Percentiles rank a stretch among this genome's conserved stretches.
These are phyloP conservation scores for Holtermannia corniformis DNA, from an alignment of 768 basidiomycete genomes.

Conservation along the genomic window DNA sequence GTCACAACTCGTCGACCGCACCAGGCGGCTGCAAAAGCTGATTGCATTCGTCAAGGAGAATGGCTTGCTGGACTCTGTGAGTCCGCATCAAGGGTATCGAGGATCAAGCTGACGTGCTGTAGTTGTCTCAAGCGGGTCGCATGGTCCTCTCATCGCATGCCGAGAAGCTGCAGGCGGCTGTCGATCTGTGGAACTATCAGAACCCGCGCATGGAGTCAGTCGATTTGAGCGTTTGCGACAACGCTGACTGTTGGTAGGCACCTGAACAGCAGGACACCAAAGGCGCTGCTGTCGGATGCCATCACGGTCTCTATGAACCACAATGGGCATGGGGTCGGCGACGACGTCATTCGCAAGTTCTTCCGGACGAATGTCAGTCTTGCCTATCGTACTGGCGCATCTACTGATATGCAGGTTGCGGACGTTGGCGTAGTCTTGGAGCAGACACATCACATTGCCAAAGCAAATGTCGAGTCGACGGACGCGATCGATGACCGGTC, in stretches of 20 bases:
- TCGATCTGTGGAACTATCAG: slow-evolving; percentile 60
- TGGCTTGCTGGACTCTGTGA: slow-evolving; percentile 63
- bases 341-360: slow-evolving; percentile 74
- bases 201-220: slow-evolving; percentile 39
- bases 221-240: background rate
- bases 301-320: slow-evolving; percentile 61
- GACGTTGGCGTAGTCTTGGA: slow-evolving; percentile 62
- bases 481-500: slow-evolving; percentile 46
- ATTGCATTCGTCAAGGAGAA: slow-evolving; percentile 84
- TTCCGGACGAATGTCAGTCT: slow-evolving; percentile 54
- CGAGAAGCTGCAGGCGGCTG: slow-evolving; percentile 72
- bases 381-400: no score
- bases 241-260: slow-evolving; percentile 35
- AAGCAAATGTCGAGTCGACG: slow-evolving; percentile 36
- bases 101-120: slow-evolving; percentile 5
- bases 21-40: slow-evolving; percentile 70
- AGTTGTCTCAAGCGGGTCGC: slow-evolving; percentile 75
- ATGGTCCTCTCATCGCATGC: slow-evolving; percentile 69
- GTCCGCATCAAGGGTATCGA: slow-evolving; percentile 4
- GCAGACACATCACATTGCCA: slow-evolving; percentile 50
- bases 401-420: slow-evolving; percentile 41
- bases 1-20: slow-evolving; percentile 63
- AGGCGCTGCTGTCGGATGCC: slow-evolving; percentile 55
- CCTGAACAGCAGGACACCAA: slow-evolving; percentile 35
- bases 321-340: slow-evolving; percentile 50